Percentiles rank a stretch among this genome's conserved stretches.
These are phyloP conservation scores for Leishmania martiniquensis DNA, from an alignment of 208 protist genomes.

Conservation along the genomic window DNA sequence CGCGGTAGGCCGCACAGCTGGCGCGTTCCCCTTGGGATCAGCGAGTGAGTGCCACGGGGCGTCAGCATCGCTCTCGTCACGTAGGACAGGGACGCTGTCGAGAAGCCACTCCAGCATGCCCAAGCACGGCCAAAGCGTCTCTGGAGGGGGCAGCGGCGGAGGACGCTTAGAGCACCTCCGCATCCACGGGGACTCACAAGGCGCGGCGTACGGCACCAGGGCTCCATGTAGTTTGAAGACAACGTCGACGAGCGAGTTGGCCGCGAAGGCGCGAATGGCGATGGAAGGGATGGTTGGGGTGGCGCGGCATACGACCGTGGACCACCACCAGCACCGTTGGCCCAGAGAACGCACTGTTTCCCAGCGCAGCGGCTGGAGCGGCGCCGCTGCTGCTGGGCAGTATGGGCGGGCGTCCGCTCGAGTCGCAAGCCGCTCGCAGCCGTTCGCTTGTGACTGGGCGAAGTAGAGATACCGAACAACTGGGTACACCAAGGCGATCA, in stretches of 20 bases:
- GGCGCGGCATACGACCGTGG: constrained; percentile 18
- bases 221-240: neutral
- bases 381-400: neutral
- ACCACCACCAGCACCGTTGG: constrained; percentile 30
- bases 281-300: constrained; percentile 6
- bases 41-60: neutral
- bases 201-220: neutral
- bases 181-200: neutral
- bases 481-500: constrained; percentile 3
- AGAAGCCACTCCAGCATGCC: constrained; percentile 20
- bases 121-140: neutral
- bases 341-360: neutral
- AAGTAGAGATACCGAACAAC: constrained; percentile 8
- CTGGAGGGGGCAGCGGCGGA: neutral
- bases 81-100: constrained; percentile 2
- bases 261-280: constrained; percentile 1
- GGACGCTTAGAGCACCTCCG: neutral
- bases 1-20: neutral
- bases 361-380: neutral
- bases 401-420: neutral
- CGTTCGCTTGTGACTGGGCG: neutral
- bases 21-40: neutral
- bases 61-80: neutral
- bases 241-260: constrained; percentile 5
- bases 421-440: neutral